Percentiles rank a stretch among this genome's conserved stretches.
Evolutionary conservation across 2,329 filamentous ascomycete genomes (phyloP).

Genomic region (Aspergillus fijiensis): DNA sequence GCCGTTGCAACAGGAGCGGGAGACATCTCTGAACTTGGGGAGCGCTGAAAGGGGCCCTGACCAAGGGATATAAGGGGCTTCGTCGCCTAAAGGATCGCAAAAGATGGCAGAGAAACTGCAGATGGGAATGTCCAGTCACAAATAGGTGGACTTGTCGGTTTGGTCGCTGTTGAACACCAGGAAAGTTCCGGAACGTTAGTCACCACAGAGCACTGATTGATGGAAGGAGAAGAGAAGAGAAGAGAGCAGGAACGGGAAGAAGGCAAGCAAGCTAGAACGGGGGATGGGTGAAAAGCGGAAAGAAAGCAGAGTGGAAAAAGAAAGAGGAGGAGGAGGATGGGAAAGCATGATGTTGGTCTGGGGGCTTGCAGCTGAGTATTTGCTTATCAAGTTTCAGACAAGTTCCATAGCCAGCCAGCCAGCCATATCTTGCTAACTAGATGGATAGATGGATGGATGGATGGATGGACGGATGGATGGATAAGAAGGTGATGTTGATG

Average conservation of each 20-base stretch:
- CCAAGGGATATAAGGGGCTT: constrained; percentile 91
- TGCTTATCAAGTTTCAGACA: background rate
- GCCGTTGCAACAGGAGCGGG: constrained; percentile 49
- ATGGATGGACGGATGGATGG: no score
- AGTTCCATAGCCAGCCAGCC: no score
- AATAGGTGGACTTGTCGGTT: background rate
- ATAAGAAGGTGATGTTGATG: no score
- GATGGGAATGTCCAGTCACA: constrained; percentile 12
- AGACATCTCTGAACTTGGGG: constrained; percentile 59
- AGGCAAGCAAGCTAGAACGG: background rate
- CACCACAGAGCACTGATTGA: background rate
- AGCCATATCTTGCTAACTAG: no score
- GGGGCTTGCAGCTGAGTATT: background rate
- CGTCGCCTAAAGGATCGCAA: constrained; percentile 59
- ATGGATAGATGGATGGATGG: no score
- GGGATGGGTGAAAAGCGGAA: background rate
- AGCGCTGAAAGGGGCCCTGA: constrained; percentile 77
- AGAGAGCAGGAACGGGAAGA: background rate
- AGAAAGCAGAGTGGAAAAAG: background rate
- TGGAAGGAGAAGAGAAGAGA: no score
- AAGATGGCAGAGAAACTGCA: constrained; percentile 7
- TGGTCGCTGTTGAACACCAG: background rate
- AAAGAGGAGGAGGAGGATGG: no score
- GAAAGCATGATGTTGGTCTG: background rate
- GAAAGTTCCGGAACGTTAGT: background rate